Conservation (phyloP, 2,329 filamentous ascomycete genomes). For the Elsinoe ampelina region DNA sequence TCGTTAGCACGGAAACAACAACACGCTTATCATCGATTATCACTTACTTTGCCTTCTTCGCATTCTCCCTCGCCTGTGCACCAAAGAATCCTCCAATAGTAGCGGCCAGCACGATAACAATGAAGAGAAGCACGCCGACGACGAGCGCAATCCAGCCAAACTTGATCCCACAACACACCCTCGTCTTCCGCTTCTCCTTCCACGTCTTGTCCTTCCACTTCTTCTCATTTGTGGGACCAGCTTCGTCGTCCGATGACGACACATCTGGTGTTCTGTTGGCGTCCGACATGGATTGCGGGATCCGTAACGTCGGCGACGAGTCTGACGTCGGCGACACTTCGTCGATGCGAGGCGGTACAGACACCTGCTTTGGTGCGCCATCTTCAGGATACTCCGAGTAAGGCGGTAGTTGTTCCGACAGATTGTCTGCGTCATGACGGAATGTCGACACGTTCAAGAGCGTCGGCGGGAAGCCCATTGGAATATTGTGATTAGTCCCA, state of each 20-base stretch:
- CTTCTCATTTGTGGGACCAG: constrained; percentile 17
- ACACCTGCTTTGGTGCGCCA: constrained; percentile 30
- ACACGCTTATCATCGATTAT: background rate
- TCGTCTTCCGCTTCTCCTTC: constrained; percentile 31
- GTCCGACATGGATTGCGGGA: constrained; percentile 29
- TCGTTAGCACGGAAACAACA: background rate
- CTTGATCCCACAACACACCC: constrained; percentile 27
- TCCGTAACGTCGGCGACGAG: constrained; percentile 21
- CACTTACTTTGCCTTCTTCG: constrained; percentile 4
- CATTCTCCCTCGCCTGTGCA: constrained; percentile 18
- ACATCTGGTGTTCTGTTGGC: constrained; percentile 13
- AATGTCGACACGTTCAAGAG: background rate
- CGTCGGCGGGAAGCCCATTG: constrained; percentile 58
- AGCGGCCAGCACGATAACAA: constrained; percentile 26
- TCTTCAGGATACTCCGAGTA: constrained; percentile 86
- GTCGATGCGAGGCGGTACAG: constrained; percentile 7
- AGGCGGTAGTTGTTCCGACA: constrained; percentile 82
- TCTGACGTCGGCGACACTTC: constrained; percentile 16
- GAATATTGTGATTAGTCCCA: constrained; percentile 39
- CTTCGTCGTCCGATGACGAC: constrained; percentile 15
- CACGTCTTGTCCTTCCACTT: constrained; percentile 30
- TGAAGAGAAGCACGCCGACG: constrained; percentile 23
- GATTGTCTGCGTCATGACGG: constrained; percentile 11
- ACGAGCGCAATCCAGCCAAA: constrained; percentile 28
- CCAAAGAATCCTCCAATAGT: constrained; percentile 28